Evolutionary conservation across 805 yeast species (phyloP), one percentile per base, ranked within the genome.

Genomic region (Saccharomycopsis fibuligera): DNA sequence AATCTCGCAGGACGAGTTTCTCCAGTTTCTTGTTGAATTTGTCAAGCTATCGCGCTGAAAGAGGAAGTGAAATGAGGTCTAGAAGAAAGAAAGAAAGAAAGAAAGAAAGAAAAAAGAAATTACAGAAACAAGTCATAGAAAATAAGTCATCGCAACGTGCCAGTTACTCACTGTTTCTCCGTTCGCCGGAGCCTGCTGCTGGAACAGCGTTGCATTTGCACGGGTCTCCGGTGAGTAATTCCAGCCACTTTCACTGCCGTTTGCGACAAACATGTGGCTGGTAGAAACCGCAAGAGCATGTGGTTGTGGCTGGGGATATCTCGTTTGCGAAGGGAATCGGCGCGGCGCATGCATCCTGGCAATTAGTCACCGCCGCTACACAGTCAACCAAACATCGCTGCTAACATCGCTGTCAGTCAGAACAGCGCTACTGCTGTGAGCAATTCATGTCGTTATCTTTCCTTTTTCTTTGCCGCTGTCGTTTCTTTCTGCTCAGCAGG

Each of bases 1-100:
- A 22, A 49, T 52, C 16, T 25, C 24, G 8, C 55, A 52, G 21
- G 53, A 46, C 12, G 49, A 48, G 9, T 52, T 52, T 46, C 35
- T 52, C 2, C 47, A 49, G 22, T 49, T 49, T 21, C 35, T 52
- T 30, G 43, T 46, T 3, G 50, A 47, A 29, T 45, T 52, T 43
- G 54, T 51, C 22, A 47, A 46, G 21, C 9, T 35, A 30, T 36
- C n/a, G n/a, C n/a, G n/a, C n/a, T n/a, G n/a, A n/a, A n/a, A n/a
- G n/a, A n/a, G n/a, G n/a, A n/a, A n/a, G n/a, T n/a, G n/a, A n/a
- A n/a, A n/a, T n/a, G n/a, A n/a, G n/a, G n/a, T n/a, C n/a, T n/a
- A n/a, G n/a, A n/a, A n/a, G n/a, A n/a, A n/a, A n/a, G n/a, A n/a
- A n/a, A n/a, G n/a, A n/a, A n/a, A n/a, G n/a, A n/a, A n/a, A n/a